Percentiles rank a stretch among this genome's conserved stretches.
Conservation (phyloP, 176 grass and related monocot species). For the Raddia distichophylla region DNA sequence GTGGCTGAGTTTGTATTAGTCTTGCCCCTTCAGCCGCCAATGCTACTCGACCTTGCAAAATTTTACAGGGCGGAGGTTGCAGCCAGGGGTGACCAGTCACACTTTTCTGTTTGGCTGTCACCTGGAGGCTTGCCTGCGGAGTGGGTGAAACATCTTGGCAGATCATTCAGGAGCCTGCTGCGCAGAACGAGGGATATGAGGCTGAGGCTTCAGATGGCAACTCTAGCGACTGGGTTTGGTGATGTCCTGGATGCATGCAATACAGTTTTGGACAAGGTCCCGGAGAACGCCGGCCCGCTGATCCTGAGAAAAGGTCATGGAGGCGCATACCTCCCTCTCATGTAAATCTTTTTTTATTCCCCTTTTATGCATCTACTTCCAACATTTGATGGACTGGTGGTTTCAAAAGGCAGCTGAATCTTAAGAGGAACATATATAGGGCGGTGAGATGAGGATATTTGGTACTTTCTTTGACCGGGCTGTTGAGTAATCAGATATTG, state of each 20-base stretch:
- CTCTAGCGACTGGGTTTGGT: constrained; percentile 69
- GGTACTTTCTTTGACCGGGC: neutral
- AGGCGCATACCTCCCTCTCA: constrained; percentile 87
- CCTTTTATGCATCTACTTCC: constrained; percentile 11
- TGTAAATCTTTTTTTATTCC: constrained; percentile 45
- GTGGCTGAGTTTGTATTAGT: constrained; percentile 85
- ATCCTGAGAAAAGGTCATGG: constrained; percentile 89
- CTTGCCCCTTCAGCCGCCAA: constrained; percentile 80
- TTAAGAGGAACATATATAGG: neutral
- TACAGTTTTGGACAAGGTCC: constrained; percentile 85
- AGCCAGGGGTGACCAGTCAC: constrained; percentile 87
- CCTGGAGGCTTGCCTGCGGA: constrained; percentile 91
- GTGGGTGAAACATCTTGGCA: constrained; percentile 88
- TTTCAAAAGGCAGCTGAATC: neutral
- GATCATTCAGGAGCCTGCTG: constrained; percentile 87
- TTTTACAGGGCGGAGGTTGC: constrained; percentile 86
- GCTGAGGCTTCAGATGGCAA: constrained; percentile 81
- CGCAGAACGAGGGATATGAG: constrained; percentile 79
- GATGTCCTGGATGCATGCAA: constrained; percentile 71
- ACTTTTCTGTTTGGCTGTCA: constrained; percentile 92
- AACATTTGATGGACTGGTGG: constrained; percentile 10
- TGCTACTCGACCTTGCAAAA: constrained; percentile 83
- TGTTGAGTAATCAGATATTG: neutral
- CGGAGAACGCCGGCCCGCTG: constrained; percentile 81
- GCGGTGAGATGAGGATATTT: neutral